A percentile compares a stretch with the other conserved stretches of the same genome.
These are phyloP conservation scores for Luzula sylvatica DNA, from an alignment of 176 grass and related monocot genomes.

Conservation along the genomic window DNA sequence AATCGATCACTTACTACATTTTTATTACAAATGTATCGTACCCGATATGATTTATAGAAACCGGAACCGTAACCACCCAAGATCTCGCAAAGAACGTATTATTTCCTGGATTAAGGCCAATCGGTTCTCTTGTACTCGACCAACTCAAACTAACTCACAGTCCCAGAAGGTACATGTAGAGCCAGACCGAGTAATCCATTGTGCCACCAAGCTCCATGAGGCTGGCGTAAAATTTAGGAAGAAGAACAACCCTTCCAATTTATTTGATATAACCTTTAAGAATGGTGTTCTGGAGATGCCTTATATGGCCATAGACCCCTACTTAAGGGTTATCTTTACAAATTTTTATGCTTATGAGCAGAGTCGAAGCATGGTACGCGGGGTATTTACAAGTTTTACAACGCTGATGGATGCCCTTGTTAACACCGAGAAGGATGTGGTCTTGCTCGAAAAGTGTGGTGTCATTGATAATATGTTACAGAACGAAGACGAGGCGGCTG, in stretches of 20 bases:
- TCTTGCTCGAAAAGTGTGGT: background rate
- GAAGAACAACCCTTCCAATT: background rate
- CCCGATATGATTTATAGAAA: background rate
- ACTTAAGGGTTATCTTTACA: background rate
- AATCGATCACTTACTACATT: constrained; percentile 2
- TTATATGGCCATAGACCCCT: background rate
- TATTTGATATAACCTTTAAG: constrained; percentile 1
- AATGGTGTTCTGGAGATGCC: constrained; percentile 14
- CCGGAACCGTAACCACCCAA: background rate
- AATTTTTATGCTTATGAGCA: constrained; percentile 9
- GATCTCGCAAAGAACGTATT: background rate
- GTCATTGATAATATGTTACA: constrained; percentile 9
- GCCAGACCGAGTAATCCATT: background rate
- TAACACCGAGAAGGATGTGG: background rate
- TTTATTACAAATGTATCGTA: constrained; percentile 3
- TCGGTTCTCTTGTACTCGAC: background rate
- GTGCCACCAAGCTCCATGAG: constrained; percentile 7
- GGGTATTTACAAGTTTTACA: background rate
- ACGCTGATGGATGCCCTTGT: constrained; percentile 1
- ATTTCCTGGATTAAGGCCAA: background rate
- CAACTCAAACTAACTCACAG: background rate
- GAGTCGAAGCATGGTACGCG: background rate
- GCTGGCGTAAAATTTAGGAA: background rate
- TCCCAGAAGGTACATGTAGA: too few relatives aligned
- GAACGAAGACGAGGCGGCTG: constrained; percentile 2